These are phyloP conservation scores for Pleurotus tuber-regium DNA, from an alignment of 768 basidiomycete species.

Conservation along the genomic window DNA sequence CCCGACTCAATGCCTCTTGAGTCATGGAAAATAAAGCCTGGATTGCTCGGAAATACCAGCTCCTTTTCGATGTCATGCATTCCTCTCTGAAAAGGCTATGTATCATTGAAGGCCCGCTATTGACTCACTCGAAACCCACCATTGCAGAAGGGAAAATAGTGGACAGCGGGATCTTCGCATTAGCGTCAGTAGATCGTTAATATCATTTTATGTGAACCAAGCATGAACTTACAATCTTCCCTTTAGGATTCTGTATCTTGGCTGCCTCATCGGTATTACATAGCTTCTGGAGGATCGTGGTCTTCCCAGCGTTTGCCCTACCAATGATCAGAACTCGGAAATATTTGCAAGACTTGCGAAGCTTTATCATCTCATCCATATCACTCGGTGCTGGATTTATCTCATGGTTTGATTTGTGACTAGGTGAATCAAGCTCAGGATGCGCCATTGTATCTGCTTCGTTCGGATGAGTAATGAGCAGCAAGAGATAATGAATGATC, in stretches of 20 bases:
- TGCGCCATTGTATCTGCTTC: no score
- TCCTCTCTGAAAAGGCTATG: constrained; percentile 8
- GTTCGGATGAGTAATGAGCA: no score
- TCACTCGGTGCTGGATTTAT: no score
- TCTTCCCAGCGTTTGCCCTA: constrained; percentile 38
- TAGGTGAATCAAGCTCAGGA: no score
- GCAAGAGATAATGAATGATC: no score
- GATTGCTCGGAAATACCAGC: constrained; percentile 11
- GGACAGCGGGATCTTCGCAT: neutral
- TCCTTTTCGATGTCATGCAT: constrained; percentile 10
- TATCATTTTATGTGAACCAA: no score
- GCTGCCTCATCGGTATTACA: constrained; percentile 32
- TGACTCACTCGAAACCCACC: neutral
- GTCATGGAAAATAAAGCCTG: constrained; percentile 19
- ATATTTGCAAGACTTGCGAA: neutral
- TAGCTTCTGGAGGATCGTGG: constrained; percentile 36
- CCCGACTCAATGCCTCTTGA: constrained; percentile 21
- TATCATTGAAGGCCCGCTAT: no score
- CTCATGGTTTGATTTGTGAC: no score
- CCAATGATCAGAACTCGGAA: constrained; percentile 41
- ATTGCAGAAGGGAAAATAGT: neutral
- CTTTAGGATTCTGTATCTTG: constrained; percentile 19
- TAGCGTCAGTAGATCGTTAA: neutral
- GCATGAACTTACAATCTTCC: constrained; percentile 21
- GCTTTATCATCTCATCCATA: neutral